Conservation (phyloP, 2,329 filamentous ascomycete genomes). For the Graphium sp. region DNA sequence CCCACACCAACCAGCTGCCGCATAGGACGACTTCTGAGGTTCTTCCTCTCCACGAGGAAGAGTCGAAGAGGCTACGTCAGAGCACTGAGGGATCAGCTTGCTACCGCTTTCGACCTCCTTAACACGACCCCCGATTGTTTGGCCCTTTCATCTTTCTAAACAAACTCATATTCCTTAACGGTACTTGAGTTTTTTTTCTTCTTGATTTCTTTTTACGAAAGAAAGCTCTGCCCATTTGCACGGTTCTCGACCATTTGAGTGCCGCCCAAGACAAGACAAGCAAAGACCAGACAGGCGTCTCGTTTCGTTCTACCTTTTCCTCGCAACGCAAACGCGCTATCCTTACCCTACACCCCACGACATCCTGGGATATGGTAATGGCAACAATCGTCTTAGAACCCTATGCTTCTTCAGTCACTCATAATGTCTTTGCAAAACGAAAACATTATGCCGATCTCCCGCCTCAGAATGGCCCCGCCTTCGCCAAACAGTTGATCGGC, state of each 20-base stretch:
- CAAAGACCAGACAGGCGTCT: too few relatives aligned
- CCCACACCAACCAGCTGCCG: constrained; percentile 78
- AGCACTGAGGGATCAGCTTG: constrained; percentile 78
- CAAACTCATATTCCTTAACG: constrained; percentile 2
- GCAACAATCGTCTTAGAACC: constrained; percentile 41
- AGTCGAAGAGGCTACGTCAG: constrained; percentile 97
- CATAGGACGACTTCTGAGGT: constrained; percentile 96
- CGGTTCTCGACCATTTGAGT: constrained; percentile 4
- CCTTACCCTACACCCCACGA: too few relatives aligned
- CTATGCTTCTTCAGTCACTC: constrained; percentile 30
- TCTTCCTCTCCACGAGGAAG: constrained; percentile 99
- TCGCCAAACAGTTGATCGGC: constrained; percentile 67
- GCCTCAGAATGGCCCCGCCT: constrained; percentile 20
- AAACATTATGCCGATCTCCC: constrained; percentile 19
- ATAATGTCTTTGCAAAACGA: constrained; percentile 30
- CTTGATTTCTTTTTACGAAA: constrained; percentile 8
- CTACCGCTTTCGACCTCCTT: constrained; percentile 92
- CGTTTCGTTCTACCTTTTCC: too few relatives aligned
- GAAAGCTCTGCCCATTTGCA: constrained; percentile 5
- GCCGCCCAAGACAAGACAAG: too few relatives aligned
- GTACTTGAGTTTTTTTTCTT: constrained; percentile 5
- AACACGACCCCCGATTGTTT: constrained; percentile 33
- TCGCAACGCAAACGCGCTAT: too few relatives aligned
- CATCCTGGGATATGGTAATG: constrained; percentile 45
- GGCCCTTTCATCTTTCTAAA: constrained; percentile 1